Evolutionary conservation across 805 yeast species (phyloP).

Genomic region (Wickerhamiella brachini): DNA sequence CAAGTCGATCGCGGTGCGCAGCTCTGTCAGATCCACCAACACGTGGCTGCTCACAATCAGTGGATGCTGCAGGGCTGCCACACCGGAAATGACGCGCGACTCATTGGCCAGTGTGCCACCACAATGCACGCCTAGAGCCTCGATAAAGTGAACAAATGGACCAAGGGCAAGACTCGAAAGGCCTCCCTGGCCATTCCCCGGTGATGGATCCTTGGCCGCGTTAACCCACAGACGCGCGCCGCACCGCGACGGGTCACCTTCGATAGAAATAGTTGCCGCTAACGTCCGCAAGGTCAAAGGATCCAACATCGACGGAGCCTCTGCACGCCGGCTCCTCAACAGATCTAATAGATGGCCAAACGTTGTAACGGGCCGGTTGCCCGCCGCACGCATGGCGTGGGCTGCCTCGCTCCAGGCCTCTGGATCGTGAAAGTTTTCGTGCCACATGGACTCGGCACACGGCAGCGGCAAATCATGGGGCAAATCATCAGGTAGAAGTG

Average conservation of each 20-base stretch:
- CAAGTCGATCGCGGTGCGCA: conserved; percentile 5
- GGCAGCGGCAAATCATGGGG: conserved; percentile 14
- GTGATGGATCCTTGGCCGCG: conserved; percentile 5
- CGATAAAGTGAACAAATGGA: conserved; percentile 2
- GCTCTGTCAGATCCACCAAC: conserved; percentile 3
- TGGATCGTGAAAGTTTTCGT: conserved; percentile 14
- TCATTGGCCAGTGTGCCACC: neutral
- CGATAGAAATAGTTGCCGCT: neutral
- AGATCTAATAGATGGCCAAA: conserved; percentile 5
- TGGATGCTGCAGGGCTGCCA: conserved; percentile 7
- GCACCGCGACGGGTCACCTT: neutral
- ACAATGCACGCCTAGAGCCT: conserved; percentile 1
- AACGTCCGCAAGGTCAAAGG: neutral
- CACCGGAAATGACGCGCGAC: conserved; percentile 2
- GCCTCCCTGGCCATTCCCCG: conserved; percentile 9
- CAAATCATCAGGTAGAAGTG: neutral
- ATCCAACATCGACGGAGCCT: neutral
- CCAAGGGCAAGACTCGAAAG: conserved; percentile 1
- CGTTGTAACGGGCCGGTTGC: neutral
- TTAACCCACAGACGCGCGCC: neutral
- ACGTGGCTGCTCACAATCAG: conserved; percentile 6
- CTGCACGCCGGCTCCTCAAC: neutral
- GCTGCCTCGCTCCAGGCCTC: conserved; percentile 13
- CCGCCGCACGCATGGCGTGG: neutral
- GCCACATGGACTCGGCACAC: conserved; percentile 23